Conservation (phyloP, 805 yeast genomes). For the Saccharomycopsis babjevae region DNA sequence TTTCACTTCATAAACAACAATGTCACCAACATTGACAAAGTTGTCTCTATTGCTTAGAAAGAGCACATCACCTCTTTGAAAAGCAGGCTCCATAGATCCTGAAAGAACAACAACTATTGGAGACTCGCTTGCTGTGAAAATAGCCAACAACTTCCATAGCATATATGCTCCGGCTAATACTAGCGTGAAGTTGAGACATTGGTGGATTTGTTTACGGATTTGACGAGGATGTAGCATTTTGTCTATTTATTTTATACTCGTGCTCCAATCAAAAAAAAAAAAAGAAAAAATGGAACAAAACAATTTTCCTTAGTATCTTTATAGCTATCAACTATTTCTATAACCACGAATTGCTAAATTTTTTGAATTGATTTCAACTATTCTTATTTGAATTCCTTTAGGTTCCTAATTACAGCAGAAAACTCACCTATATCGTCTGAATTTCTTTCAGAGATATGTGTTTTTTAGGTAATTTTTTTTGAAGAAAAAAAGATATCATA, state of each 20-base stretch:
- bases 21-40: constrained; percentile 69
- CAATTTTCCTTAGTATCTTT: too few species aligned
- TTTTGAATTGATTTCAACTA: too few species aligned
- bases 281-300: neutral
- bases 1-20: constrained; percentile 82
- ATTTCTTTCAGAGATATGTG: too few species aligned
- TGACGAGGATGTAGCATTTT: constrained; percentile 16
- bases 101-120: constrained; percentile 95
- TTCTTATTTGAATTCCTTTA: too few species aligned
- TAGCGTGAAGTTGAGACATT: constrained; percentile 55
- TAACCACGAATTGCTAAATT: too few species aligned
- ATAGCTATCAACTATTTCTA: too few species aligned
- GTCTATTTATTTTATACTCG: neutral
- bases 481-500: too few species aligned
- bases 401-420: too few species aligned
- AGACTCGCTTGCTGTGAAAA: constrained; percentile 72
- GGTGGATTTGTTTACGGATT: constrained; percentile 17
- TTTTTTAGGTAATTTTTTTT: too few species aligned
- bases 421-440: too few species aligned
- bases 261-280: neutral
- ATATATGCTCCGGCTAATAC: constrained; percentile 83
- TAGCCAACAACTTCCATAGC: constrained; percentile 77
- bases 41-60: constrained; percentile 81
- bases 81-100: constrained; percentile 99
- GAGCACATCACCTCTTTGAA: constrained; percentile 92